phyloP scores from a whole-genome alignment of 2,329 filamentous ascomycete species.

The Phaeophleospora eucalypticola region DNA sequence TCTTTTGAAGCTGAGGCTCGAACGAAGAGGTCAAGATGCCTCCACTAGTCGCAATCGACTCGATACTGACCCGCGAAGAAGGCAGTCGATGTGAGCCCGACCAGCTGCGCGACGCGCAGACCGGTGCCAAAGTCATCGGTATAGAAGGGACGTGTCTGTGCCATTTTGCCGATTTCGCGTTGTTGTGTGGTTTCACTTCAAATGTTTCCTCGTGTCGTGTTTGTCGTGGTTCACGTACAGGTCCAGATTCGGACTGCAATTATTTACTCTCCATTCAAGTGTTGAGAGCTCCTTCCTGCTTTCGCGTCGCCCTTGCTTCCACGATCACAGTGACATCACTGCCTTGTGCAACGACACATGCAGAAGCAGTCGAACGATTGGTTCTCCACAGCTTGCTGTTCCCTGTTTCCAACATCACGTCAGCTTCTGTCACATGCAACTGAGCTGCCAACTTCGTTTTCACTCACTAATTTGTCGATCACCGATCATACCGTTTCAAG shows the following conservation, averaged over 20 bases:
- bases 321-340: not conserved
- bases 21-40: too few species aligned
- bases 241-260: too few species aligned
- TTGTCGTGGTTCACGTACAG: not conserved
- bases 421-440: not conserved
- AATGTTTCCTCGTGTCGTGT: not conserved
- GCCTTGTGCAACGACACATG: not conserved
- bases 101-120: slow-evolving; percentile 47
- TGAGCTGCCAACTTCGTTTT: too few species aligned
- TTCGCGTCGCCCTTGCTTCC: not conserved
- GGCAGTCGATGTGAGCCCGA: slow-evolving; percentile 50
- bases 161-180: slow-evolving; percentile 10
- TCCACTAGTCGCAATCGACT: not conserved
- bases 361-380: not conserved
- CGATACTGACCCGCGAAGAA: slow-evolving; percentile 40
- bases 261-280: too few species aligned
- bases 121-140: slow-evolving; percentile 18
- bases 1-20: too few species aligned
- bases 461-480: too few species aligned
- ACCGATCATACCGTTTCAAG: too few species aligned
- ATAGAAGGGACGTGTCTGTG: slow-evolving; percentile 15
- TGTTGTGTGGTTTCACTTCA: not conserved
- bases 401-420: not conserved
- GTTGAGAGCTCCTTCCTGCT: not conserved
- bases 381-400: not conserved